Percentiles rank a stretch among this genome's conserved stretches.
Evolutionary conservation across 2,329 filamentous ascomycete species (phyloP).

Genomic region (Claviceps monticola): DNA sequence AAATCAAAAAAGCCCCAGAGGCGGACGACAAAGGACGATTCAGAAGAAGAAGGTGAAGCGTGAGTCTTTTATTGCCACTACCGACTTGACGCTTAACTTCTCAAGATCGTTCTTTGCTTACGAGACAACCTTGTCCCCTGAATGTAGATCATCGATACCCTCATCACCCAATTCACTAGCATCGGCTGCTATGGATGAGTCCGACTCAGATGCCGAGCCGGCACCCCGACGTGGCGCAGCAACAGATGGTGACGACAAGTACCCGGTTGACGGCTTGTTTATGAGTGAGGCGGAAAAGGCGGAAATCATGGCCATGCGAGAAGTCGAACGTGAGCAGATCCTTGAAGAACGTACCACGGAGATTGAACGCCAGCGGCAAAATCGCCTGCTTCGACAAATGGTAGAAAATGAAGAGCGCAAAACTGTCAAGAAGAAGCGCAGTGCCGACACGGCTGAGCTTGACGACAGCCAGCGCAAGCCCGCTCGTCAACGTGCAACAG

Average conservation of each 20-base stretch:
- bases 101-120: conserved; percentile 4
- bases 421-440: conserved; percentile 51
- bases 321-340: conserved; percentile 82
- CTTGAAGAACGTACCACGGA: conserved; percentile 77
- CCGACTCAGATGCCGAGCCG: conserved; percentile 47
- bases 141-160: conserved; percentile 50
- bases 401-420: conserved; percentile 51
- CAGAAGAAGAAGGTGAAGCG: conserved; percentile 51
- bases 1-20: conserved; percentile 34
- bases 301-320: conserved; percentile 71
- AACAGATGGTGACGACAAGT: conserved; percentile 47
- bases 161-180: conserved; percentile 61
- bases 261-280: conserved; percentile 82
- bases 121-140: neutral
- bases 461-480: conserved; percentile 65
- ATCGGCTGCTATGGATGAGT: conserved; percentile 84
- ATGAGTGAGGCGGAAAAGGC: conserved; percentile 59
- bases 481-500: conserved; percentile 49
- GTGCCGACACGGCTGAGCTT: conserved; percentile 63
- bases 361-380: conserved; percentile 70
- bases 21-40: conserved; percentile 26
- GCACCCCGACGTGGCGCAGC: conserved; percentile 23
- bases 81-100: neutral
- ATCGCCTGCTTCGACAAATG: conserved; percentile 65
- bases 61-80: conserved; percentile 15